Conservation (phyloP, 495 filamentous ascomycete genomes). For the Acidomyces sp. region DNA sequence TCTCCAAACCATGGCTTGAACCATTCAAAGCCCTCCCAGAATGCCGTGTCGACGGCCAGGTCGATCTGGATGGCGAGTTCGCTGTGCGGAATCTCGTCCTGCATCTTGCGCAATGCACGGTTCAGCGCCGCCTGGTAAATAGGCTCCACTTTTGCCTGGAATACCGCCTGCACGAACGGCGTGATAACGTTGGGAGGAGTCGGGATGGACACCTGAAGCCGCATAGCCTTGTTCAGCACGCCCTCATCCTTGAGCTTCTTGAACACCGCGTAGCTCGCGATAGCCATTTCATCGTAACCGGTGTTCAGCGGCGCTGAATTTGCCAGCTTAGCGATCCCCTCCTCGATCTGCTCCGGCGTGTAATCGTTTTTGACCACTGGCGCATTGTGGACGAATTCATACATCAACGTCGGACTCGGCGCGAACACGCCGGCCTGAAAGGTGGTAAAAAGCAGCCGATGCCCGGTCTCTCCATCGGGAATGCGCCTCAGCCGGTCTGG, state of each 20-base stretch:
- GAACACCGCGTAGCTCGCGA: constrained; percentile 30
- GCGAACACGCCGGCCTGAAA: no score
- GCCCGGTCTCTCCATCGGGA: no score
- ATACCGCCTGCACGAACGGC: constrained; percentile 22
- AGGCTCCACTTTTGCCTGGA: constrained; percentile 26
- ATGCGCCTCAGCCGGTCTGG: no score
- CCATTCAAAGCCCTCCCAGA: constrained; percentile 23
- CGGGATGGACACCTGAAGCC: constrained; percentile 34
- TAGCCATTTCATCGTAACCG: constrained; percentile 28
- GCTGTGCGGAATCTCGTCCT: constrained; percentile 28
- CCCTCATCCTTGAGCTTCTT: constrained; percentile 22
- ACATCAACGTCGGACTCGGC: no score
- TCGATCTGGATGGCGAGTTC: constrained; percentile 37
- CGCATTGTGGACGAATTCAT: constrained; percentile 14
- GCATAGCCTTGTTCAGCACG: constrained; percentile 21
- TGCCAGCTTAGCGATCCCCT: constrained; percentile 10
- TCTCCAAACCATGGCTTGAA: constrained; percentile 28
- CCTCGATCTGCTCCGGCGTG: constrained; percentile 23
- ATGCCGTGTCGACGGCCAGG: constrained; percentile 28
- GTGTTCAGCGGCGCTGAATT: constrained; percentile 9
- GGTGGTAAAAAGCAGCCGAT: no score
- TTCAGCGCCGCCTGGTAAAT: constrained; percentile 30
- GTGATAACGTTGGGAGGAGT: constrained; percentile 25
- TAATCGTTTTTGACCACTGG: constrained; percentile 15
- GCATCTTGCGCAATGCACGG: constrained; percentile 26